A percentile compares a stretch with the other conserved stretches of the same genome.
These are phyloP conservation scores for Abortiporus biennis DNA, from an alignment of 1,284 basidiomycete genomes.

Conservation along the genomic window DNA sequence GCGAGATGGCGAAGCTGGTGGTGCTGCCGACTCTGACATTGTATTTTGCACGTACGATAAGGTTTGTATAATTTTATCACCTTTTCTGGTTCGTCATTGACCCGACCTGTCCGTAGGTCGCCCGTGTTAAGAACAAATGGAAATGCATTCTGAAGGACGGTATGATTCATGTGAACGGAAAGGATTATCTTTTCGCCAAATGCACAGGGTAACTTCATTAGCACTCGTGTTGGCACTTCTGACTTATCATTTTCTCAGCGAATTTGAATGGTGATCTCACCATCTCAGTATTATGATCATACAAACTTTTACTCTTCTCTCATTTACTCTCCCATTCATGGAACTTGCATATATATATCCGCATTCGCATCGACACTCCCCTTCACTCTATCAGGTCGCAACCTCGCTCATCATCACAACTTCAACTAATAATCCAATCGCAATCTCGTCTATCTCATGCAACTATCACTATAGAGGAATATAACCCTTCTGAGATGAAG, in stretches of 20 bases:
- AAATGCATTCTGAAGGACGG: slow-evolving; percentile 99
- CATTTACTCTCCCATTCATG: no score
- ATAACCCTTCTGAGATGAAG: no score
- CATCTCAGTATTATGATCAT: no score
- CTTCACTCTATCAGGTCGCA: no score
- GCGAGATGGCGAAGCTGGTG: slow-evolving; percentile 68
- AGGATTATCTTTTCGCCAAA: slow-evolving; percentile 96
- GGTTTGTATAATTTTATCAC: slow-evolving; percentile 37
- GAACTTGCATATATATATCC: no score
- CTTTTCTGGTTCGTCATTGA: slow-evolving; percentile 8
- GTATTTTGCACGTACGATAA: slow-evolving; percentile 99
- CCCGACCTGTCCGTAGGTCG: no score
- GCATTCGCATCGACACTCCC: no score
- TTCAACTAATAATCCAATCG: no score
- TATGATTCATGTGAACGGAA: slow-evolving; percentile 95
- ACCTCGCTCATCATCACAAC: no score
- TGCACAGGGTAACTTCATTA: slow-evolving; percentile 70
- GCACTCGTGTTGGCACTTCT: background rate
- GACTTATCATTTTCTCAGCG: slow-evolving; percentile 17
- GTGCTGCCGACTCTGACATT: slow-evolving; percentile 78
- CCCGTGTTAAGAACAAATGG: slow-evolving; percentile 99
- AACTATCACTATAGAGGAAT: no score
- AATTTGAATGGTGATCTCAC: slow-evolving; percentile 34
- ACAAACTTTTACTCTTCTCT: background rate
- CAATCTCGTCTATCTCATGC: no score